Percentiles rank a stretch among this genome's conserved stretches.
Conservation (phyloP, 805 yeast species). For the Pichia ethanolica region DNA sequence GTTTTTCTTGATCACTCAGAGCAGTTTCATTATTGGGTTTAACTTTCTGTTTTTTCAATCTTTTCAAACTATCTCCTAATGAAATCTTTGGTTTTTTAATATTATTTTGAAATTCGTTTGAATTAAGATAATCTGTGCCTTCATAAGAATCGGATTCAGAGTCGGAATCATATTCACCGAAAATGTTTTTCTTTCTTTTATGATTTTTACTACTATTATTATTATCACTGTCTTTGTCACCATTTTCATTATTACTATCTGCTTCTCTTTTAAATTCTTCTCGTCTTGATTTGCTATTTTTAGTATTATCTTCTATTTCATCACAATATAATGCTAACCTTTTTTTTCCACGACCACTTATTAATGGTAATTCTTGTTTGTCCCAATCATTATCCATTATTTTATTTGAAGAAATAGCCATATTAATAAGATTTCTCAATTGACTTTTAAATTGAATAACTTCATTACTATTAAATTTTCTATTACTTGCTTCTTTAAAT, state of each 20-base stretch:
- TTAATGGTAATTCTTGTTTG: slow-evolving; percentile 42
- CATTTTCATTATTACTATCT: background rate
- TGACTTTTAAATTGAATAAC: slow-evolving; percentile 37
- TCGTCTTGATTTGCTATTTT: background rate
- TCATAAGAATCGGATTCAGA: slow-evolving; percentile 3
- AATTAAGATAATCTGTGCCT: background rate
- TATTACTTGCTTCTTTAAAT: slow-evolving; percentile 34
- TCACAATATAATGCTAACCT: slow-evolving; percentile 18
- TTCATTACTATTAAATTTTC: slow-evolving; percentile 25
- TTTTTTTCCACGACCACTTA: slow-evolving; percentile 6
- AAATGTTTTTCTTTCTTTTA: slow-evolving; percentile 10
- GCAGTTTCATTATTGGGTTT: background rate
- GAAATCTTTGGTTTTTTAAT: background rate
- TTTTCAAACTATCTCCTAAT: slow-evolving; percentile 4
- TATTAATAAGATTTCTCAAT: slow-evolving; percentile 40
- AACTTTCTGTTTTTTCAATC: slow-evolving; percentile 5
- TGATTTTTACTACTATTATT: background rate
- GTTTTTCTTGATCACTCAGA: slow-evolving; percentile 1
- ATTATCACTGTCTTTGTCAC: background rate
- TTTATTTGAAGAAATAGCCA: slow-evolving; percentile 38
- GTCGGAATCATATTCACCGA: slow-evolving; percentile 15
- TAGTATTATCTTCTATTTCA: background rate
- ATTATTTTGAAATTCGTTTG: background rate
- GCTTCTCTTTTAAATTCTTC: background rate
- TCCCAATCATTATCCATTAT: slow-evolving; percentile 50